Base-by-base conservation (phyloP, 108 stramenopile genomes). In the Nitzschia sp. region DNA sequence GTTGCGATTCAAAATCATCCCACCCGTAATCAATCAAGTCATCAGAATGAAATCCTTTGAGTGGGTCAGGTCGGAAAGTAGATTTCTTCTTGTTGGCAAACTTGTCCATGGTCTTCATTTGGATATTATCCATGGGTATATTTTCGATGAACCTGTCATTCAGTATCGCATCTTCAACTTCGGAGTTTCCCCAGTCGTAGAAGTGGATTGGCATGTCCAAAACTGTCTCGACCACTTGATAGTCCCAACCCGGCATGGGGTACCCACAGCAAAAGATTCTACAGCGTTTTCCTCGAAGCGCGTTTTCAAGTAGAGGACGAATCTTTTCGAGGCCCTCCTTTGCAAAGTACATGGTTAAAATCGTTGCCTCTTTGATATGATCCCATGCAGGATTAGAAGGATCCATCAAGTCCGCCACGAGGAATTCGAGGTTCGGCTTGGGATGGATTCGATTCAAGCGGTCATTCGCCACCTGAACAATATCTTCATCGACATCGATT, bases 311-410 rank as follows among this genome's bases (percentile, higher is more conserved):
- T 5, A 82, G 61, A 0, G 90, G 90, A 53, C 79, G 62, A 9
- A 94, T 58, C 50, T 79, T 73, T 28, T 66, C 35, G 46, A 94
- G 58, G 31, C 88, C 90, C 13, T 86, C 82, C 29, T 76, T 66
- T 15, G 88, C 87, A 80, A 94, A 92, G 69, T 91, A 91, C 85
- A 88, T 86, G 62, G 90, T 94, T 52, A 94, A 69, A 46, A 94
- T 68, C 13, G 86, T 90, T 8, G 88, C 79, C 13, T 77, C 32
- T 17, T 72, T 72, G 29, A 89, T 63, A 38, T 62, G 31, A 35
- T 78, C 58, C 59, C 67, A 68, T 13, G 65, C 63, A 0, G 53
- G 74, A 54, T 57, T 55, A 17, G 74, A 15, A 1, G 50, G 52
- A 45, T 81, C 58, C 35, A 85, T 57, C 46, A 94, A 77, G 77